phyloP scores from a whole-genome alignment of 352 stramenopile genomes.

The Phytophthora idaei region DNA sequence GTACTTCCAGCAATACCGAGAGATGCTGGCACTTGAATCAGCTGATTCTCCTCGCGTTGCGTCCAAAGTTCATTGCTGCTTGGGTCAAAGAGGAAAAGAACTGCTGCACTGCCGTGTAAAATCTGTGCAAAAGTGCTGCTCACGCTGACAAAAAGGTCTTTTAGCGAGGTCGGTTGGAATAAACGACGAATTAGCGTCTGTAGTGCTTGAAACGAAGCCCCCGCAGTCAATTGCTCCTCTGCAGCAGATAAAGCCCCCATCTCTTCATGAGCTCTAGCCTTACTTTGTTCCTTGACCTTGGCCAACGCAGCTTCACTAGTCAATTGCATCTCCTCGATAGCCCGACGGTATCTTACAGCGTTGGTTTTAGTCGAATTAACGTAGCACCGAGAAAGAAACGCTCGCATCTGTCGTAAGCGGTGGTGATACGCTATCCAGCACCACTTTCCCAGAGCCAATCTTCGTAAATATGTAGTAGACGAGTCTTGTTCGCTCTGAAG shows the following conservation, averaged over 20 bases:
- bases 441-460: slow-evolving; percentile 42
- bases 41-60: slow-evolving; percentile 48
- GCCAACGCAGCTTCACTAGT: slow-evolving; percentile 18
- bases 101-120: slow-evolving; percentile 44
- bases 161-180: slow-evolving; percentile 33
- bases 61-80: slow-evolving; percentile 73
- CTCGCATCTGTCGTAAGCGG: slow-evolving; percentile 36
- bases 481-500: slow-evolving; percentile 24
- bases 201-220: slow-evolving; percentile 37
- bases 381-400: slow-evolving; percentile 43
- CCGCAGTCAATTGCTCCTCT: slow-evolving; percentile 33
- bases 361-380: slow-evolving; percentile 15
- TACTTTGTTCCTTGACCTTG: slow-evolving; percentile 15
- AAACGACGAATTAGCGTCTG: slow-evolving; percentile 59
- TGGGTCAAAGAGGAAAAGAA: slow-evolving; percentile 70
- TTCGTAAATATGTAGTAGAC: slow-evolving; percentile 19
- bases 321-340: slow-evolving; percentile 21
- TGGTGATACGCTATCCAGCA: slow-evolving; percentile 58
- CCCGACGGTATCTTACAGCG: slow-evolving; percentile 8
- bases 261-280: slow-evolving; percentile 18
- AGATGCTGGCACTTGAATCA: slow-evolving; percentile 55
- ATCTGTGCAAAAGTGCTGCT: slow-evolving; percentile 46
- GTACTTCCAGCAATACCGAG: slow-evolving; percentile 63
- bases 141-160: slow-evolving; percentile 55
- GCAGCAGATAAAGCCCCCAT: slow-evolving; percentile 18